Conservation (phyloP, 768 basidiomycete genomes). For the Pleurotus giganteus region DNA sequence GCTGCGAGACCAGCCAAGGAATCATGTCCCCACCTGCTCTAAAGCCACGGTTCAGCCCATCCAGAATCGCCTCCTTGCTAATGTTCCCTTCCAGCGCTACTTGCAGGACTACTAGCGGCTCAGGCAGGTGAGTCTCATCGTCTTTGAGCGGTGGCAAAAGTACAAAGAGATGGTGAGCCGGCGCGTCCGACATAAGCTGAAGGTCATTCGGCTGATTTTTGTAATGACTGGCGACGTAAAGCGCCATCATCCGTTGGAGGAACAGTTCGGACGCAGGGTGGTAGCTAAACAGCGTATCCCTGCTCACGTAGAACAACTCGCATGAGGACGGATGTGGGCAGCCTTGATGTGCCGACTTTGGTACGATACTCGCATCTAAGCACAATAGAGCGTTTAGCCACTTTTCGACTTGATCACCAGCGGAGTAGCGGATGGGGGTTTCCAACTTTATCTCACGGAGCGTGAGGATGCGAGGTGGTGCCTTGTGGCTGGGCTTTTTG, state of each 20-base stretch:
- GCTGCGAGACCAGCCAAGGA: constrained; percentile 92
- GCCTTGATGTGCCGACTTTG: constrained; percentile 54
- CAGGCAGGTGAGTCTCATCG: constrained; percentile 87
- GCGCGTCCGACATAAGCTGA: constrained; percentile 96
- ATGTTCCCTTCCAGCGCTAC: constrained; percentile 96
- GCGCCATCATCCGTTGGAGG: constrained; percentile 96
- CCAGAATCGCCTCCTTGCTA: constrained; percentile 80
- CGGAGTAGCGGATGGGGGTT: constrained; percentile 89
- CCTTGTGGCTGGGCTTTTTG: constrained; percentile 53
- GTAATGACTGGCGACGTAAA: constrained; percentile 97
- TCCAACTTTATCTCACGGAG: constrained; percentile 93
- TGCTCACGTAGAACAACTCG: constrained; percentile 92
- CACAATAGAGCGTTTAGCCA: constrained; percentile 93
- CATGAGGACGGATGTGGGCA: constrained; percentile 93
- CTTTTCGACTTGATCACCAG: constrained; percentile 86
- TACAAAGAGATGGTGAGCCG: constrained; percentile 95
- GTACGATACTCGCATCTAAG: constrained; percentile 73
- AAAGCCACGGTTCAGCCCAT: constrained; percentile 78
- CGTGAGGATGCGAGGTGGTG: constrained; percentile 66
- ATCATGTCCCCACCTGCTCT: constrained; percentile 95
- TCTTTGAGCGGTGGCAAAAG: constrained; percentile 90
- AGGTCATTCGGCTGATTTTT: constrained; percentile 99
- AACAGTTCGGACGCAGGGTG: constrained; percentile 98
- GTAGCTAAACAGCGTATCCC: constrained; percentile 96
- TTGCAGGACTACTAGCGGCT: constrained; percentile 93